A percentile compares a stretch with the other conserved stretches of the same genome.
These are phyloP conservation scores for Omphalotus guepiniiformis DNA, from an alignment of 768 basidiomycete genomes.

Conservation along the genomic window DNA sequence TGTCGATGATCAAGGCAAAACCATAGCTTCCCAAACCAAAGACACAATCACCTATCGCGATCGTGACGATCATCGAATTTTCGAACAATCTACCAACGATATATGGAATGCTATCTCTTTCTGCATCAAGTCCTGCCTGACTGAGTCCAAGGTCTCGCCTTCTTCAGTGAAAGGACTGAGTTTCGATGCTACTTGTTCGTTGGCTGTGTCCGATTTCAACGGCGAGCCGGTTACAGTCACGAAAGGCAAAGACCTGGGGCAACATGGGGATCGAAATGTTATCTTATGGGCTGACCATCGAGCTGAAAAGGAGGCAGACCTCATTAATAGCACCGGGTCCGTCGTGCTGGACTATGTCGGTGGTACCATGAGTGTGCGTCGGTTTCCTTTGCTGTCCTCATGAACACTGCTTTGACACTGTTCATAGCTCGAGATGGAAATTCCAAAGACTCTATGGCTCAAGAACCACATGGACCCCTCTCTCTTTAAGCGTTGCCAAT, in stretches of 20 bases:
- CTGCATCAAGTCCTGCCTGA: constrained; percentile 60
- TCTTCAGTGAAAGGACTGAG: constrained; percentile 78
- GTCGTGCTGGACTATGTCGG: constrained; percentile 93
- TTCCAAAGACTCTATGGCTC: constrained; percentile 96
- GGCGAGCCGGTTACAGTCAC: constrained; percentile 77
- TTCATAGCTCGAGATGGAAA: constrained; percentile 91
- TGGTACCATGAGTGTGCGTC: constrained; percentile 85
- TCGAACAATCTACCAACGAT: constrained; percentile 90
- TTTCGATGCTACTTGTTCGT: constrained; percentile 95
- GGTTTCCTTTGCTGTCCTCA: not conserved
- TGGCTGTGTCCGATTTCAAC: constrained; percentile 75
- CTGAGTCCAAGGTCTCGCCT: constrained; percentile 50
- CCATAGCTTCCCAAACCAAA: constrained; percentile 76
- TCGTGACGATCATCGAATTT: constrained; percentile 81
- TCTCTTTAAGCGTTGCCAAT: constrained; percentile 72
- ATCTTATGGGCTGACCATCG: constrained; percentile 97
- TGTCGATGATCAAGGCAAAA: constrained; percentile 60
- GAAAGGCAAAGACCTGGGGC: constrained; percentile 58
- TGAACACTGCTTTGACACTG: not conserved
- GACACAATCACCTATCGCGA: constrained; percentile 86
- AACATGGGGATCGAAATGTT: constrained; percentile 74
- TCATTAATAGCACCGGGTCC: constrained; percentile 83
- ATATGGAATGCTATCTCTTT: constrained; percentile 75
- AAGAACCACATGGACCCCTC: constrained; percentile 78
- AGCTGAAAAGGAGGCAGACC: constrained; percentile 85